Evolutionary conservation across 2,329 filamentous ascomycete species (phyloP), one percentile per base, ranked within the genome.

Genomic region (Davidsoniella australis): DNA sequence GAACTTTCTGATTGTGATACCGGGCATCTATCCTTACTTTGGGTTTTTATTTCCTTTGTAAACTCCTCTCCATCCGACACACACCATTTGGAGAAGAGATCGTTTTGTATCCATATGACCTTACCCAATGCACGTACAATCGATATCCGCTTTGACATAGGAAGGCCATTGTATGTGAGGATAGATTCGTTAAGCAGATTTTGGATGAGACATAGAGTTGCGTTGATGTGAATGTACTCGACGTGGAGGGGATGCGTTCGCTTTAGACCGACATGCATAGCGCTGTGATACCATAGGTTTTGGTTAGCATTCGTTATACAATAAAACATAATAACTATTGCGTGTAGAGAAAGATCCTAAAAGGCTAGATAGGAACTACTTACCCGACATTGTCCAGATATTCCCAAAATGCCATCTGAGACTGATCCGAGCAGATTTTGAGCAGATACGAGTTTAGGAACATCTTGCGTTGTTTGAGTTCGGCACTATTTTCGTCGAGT

Each of bases 91-190:
- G 83, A 81, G 61, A 89, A 84, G 26, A 89, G 69, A 62, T 89
- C 84, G 60, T 89, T 89, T 63, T 89, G 85, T 56, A 89, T 87
- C 83, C 84, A 89, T 55, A 89, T 80, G 23, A 89, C 78, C 62
- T 91, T 89, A 54, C 77, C 77, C 18, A 89, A 68, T 1, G 85
- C 84, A 60, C 81, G 83, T 43, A 88, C 72, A 4, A 89, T 71
- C 18, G 75, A 79, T 16, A 82, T 78, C 65, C 88, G 88, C 63
- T 74, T 73, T 51, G 71, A 68, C 57, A 84, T 69, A 37, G 72
- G 69, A 37, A 91, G 68, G 2, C 73, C 72, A 1, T 82, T 82
- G 58, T 86, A 73, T 3, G 73, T 80, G 45, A 89, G 71, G 47
- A 89, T 78, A 14, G 83, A 83, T 59, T 87, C 83, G 20, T 75